These are phyloP conservation scores for Lentinula sp. DNA, from an alignment of 768 basidiomycete species.

Conservation along the genomic window DNA sequence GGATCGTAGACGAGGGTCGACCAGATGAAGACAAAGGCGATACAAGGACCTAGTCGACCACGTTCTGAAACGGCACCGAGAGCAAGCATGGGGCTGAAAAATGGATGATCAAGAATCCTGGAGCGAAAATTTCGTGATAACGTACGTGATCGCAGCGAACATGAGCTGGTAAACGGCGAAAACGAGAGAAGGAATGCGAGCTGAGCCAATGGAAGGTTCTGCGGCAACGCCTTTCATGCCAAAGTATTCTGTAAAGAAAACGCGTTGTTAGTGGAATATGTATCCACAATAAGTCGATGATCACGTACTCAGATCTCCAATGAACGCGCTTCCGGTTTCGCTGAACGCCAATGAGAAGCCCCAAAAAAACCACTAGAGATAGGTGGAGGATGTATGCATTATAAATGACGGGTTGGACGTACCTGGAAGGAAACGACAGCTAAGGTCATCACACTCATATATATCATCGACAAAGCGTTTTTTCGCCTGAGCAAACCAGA, in stretches of 20 bases:
- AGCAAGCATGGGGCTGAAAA: constrained; percentile 70
- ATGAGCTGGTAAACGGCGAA: constrained; percentile 87
- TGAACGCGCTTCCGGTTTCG: constrained; percentile 65
- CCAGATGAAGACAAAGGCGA: constrained; percentile 92
- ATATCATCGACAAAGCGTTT: constrained; percentile 90
- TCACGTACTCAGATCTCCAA: constrained; percentile 77
- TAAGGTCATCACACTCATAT: constrained; percentile 66
- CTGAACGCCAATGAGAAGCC: constrained; percentile 91
- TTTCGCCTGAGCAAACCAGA: constrained; percentile 88
- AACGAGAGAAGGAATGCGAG: constrained; percentile 64
- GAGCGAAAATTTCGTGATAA: constrained; percentile 11
- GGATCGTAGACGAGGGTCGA: constrained; percentile 87
- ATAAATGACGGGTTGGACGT: neutral
- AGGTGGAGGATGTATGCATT: constrained; percentile 1
- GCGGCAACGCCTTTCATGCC: constrained; percentile 73
- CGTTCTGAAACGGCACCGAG: constrained; percentile 93
- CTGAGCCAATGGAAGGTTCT: constrained; percentile 66
- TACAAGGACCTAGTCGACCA: constrained; percentile 73
- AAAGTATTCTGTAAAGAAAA: constrained; percentile 59
- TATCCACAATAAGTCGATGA: neutral
- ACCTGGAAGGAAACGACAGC: constrained; percentile 86
- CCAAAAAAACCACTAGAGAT: constrained; percentile 90
- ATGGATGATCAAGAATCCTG: constrained; percentile 11
- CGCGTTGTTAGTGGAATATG: neutral
- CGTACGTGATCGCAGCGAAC: constrained; percentile 86